These are phyloP conservation scores for Borealophlyctis nickersoniae DNA, from an alignment of 192 early-diverging fungal species.

Conservation along the genomic window DNA sequence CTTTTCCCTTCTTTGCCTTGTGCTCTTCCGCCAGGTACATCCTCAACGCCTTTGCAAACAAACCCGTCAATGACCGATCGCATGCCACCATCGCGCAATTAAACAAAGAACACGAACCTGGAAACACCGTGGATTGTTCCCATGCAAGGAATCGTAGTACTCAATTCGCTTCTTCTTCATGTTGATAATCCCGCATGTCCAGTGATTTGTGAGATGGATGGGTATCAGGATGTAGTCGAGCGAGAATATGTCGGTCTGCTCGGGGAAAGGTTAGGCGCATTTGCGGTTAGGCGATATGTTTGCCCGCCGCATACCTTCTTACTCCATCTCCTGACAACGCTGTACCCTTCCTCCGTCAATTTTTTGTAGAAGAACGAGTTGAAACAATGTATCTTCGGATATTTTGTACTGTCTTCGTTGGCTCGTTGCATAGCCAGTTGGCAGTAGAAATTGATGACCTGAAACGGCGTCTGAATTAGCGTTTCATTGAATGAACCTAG, in stretches of 20 bases:
- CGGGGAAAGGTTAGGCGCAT: slow-evolving; percentile 7
- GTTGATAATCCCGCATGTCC: slow-evolving; percentile 68
- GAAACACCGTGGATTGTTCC: slow-evolving; percentile 55
- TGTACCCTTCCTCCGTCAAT: slow-evolving; percentile 67
- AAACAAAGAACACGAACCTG: slow-evolving; percentile 19
- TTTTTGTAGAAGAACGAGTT: slow-evolving; percentile 89
- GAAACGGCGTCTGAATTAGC: background rate
- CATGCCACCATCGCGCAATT: background rate
- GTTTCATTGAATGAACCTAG: background rate
- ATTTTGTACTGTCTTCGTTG: slow-evolving; percentile 28
- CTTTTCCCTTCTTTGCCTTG: slow-evolving; percentile 64
- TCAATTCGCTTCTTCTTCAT: slow-evolving; percentile 58
- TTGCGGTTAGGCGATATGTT: background rate
- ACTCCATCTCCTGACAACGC: slow-evolving; percentile 76
- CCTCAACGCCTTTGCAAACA: background rate
- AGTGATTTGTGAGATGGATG: slow-evolving; percentile 73
- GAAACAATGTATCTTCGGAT: slow-evolving; percentile 78
- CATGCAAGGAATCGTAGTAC: slow-evolving; percentile 82
- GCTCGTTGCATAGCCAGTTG: slow-evolving; percentile 70
- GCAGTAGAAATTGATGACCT: slow-evolving; percentile 90
- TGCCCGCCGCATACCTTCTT: slow-evolving; percentile 44
- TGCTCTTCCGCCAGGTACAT: slow-evolving; percentile 43
- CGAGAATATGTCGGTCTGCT: slow-evolving; percentile 65
- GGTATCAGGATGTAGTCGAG: slow-evolving; percentile 80
- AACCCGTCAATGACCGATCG: background rate